These are phyloP conservation scores for Casaregolazyma lundiana DNA, from an alignment of 1,139 yeast genomes.

Conservation along the genomic window DNA sequence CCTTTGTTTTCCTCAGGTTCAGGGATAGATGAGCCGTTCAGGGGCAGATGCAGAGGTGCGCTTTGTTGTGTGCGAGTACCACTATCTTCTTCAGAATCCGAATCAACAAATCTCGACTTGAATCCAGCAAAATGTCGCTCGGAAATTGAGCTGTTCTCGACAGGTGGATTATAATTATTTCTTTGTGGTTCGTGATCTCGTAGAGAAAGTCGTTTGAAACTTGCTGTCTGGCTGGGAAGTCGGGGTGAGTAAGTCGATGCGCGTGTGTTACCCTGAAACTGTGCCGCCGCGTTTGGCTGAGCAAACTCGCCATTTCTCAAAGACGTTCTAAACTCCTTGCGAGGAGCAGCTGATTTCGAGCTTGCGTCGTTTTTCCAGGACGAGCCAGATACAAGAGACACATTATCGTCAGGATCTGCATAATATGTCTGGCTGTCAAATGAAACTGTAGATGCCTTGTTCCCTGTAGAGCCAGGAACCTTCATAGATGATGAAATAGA, in stretches of 20 bases:
- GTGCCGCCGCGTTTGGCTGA: not conserved
- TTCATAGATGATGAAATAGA: not conserved
- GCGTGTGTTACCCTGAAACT: slow-evolving; percentile 2
- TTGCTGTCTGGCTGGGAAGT: not conserved
- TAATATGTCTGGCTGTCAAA: not conserved
- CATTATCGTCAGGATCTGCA: slow-evolving; percentile 25
- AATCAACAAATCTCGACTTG: slow-evolving; percentile 35
- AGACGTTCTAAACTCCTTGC: slow-evolving; percentile 14
- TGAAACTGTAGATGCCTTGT: not conserved
- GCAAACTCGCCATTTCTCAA: slow-evolving; percentile 15
- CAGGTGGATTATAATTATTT: not conserved
- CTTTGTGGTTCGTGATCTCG: slow-evolving; percentile 3
- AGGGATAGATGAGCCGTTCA: not conserved
- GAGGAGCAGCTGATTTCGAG: slow-evolving; percentile 10
- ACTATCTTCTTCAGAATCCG: slow-evolving; percentile 26
- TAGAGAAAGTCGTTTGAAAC: slow-evolving; percentile 6
- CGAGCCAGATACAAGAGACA: slow-evolving; percentile 29
- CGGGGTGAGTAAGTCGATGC: not conserved
- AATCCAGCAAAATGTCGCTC: slow-evolving; percentile 16
- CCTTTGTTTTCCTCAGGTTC: not conserved
- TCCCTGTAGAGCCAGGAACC: not conserved
- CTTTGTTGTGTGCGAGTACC: not conserved
- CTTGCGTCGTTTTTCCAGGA: slow-evolving; percentile 29
- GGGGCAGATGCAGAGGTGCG: not conserved
- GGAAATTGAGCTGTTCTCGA: not conserved